Evolutionary conservation across 257 asterid species (phyloP).

Genomic region (Scutellaria baicalensis): DNA sequence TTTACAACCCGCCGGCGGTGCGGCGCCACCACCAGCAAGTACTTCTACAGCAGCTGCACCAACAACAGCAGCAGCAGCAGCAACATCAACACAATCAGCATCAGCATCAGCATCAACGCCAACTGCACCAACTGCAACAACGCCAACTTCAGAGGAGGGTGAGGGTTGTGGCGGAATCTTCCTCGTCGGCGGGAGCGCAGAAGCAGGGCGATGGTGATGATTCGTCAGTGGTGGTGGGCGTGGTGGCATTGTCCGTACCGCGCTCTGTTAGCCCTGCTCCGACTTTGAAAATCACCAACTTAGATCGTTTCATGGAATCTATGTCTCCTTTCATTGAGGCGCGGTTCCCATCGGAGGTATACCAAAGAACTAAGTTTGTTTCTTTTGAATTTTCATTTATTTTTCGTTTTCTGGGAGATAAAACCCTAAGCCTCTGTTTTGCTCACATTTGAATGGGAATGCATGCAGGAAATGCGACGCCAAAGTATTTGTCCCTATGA

Average conservation of each 20-base stretch:
- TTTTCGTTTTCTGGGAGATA: background rate
- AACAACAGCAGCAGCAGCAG: conserved; percentile 21
- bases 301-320: conserved; percentile 65
- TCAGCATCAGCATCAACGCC: conserved; percentile 12
- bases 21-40: conserved; percentile 49
- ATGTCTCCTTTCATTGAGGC: conserved; percentile 51
- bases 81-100: conserved; percentile 12
- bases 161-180: conserved; percentile 25
- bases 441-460: conserved; percentile 17
- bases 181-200: conserved; percentile 21
- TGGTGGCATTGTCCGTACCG: conserved; percentile 40
- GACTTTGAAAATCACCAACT: conserved; percentile 36
- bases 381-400: background rate
- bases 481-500: background rate
- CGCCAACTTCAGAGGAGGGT: conserved; percentile 23
- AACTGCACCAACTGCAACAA: conserved; percentile 18
- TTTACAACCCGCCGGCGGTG: conserved; percentile 47
- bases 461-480: conserved; percentile 24
- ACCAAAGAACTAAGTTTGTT: background rate
- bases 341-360: conserved; percentile 50
- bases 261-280: conserved; percentile 26
- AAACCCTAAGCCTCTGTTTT: conserved; percentile 16
- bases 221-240: conserved; percentile 16
- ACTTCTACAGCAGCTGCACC: conserved; percentile 24
- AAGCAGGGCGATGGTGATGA: conserved; percentile 27